A percentile compares a stretch with the other conserved stretches of the same genome.
Evolutionary conservation across 1,284 basidiomycete genomes (phyloP).

Genomic region (Heterobasidion parviporum): DNA sequence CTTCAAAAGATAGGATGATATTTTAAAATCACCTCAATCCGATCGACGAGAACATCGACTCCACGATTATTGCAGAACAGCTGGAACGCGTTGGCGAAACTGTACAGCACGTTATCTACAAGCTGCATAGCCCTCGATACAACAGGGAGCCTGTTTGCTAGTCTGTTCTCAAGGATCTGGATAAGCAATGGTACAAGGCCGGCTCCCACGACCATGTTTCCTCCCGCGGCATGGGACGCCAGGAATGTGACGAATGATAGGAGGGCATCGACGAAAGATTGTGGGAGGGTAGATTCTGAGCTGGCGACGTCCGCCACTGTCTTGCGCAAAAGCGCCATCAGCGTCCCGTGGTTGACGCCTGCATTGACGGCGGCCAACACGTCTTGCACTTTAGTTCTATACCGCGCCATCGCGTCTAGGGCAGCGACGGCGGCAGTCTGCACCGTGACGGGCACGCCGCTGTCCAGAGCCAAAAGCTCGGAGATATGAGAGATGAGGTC

Average conservation of each 20-base stretch:
- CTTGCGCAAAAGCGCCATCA: constrained; percentile 83
- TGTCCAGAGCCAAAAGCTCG: constrained; percentile 82
- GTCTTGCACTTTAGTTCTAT: constrained; percentile 78
- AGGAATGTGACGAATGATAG: constrained; percentile 86
- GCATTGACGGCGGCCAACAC: constrained; percentile 90
- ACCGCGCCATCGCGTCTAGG: constrained; percentile 84
- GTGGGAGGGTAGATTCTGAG: constrained; percentile 58
- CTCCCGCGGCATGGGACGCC: constrained; percentile 76
- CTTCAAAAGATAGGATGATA: neutral
- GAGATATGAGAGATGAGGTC: constrained; percentile 83
- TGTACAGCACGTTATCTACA: constrained; percentile 89
- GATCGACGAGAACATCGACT: constrained; percentile 77
- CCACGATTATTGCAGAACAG: constrained; percentile 84
- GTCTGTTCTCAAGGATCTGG: constrained; percentile 76
- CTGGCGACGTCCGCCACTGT: constrained; percentile 66
- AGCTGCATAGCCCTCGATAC: constrained; percentile 88
- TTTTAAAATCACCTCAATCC: constrained; percentile 63
- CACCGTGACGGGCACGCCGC: constrained; percentile 56
- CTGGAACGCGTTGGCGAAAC: constrained; percentile 81
- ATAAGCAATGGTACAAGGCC: constrained; percentile 87
- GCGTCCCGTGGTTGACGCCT: constrained; percentile 91
- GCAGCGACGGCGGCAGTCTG: constrained; percentile 84
- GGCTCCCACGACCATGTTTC: constrained; percentile 95
- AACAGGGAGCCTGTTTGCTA: constrained; percentile 58
- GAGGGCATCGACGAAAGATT: constrained; percentile 81